A percentile compares a stretch with the other conserved stretches of the same genome.
phyloP scores from a whole-genome alignment of 1,139 yeast genomes.

The Geotrichum cucujoidarum region DNA sequence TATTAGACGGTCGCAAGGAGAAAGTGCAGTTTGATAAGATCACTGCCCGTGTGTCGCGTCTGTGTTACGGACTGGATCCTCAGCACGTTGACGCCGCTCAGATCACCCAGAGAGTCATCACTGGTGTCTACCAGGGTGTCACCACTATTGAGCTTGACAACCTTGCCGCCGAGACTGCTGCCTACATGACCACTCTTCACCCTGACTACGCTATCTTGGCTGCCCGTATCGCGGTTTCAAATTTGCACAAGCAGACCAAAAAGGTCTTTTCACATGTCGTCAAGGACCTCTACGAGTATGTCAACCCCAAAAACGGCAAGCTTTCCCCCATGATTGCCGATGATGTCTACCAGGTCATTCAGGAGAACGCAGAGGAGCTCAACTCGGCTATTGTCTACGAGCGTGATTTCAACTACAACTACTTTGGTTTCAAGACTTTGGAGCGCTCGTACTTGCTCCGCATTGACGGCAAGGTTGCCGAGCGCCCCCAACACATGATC shows the following conservation, averaged over 20 bases:
- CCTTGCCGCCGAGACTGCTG: slow-evolving; percentile 95
- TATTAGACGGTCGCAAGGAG: slow-evolving; percentile 66
- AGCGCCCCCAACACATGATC: slow-evolving; percentile 84
- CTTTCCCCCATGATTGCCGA: slow-evolving; percentile 80
- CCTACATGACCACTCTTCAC: slow-evolving; percentile 92
- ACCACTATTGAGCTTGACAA: slow-evolving; percentile 89
- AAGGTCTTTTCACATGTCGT: slow-evolving; percentile 81
- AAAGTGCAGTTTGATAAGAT: slow-evolving; percentile 78
- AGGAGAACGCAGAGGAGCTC: slow-evolving; percentile 61
- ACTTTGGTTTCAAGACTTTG: slow-evolving; percentile 82
- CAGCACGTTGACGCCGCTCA: slow-evolving; percentile 82
- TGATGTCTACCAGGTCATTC: slow-evolving; percentile 60
- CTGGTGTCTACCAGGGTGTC: slow-evolving; percentile 94
- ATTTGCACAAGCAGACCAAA: slow-evolving; percentile 89
- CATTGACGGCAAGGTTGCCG: slow-evolving; percentile 68
- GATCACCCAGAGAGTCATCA: slow-evolving; percentile 80
- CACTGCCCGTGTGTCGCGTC: slow-evolving; percentile 59
- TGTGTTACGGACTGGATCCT: slow-evolving; percentile 80
- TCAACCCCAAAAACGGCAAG: slow-evolving; percentile 69
- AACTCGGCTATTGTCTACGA: slow-evolving; percentile 78
- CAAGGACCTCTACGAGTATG: slow-evolving; percentile 62
- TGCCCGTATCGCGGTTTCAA: slow-evolving; percentile 89
- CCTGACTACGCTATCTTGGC: slow-evolving; percentile 95
- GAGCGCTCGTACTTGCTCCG: slow-evolving; percentile 78
- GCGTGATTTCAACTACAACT: slow-evolving; percentile 77